Percentiles rank a stretch among this genome's conserved stretches.
Conservation (phyloP, 305 asterid species). For the Fraxinus albicans region DNA sequence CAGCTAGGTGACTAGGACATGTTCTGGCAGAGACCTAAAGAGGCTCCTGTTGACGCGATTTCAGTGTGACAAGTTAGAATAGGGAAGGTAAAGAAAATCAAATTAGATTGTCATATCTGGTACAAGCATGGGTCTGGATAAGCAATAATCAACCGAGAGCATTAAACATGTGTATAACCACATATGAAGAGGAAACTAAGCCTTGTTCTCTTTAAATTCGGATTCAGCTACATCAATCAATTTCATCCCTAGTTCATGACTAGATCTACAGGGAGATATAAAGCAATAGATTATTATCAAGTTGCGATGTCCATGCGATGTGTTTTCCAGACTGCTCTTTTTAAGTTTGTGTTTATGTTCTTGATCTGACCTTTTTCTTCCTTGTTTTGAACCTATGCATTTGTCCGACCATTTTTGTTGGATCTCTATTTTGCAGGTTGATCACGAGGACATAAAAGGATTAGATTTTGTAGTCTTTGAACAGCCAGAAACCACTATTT, state of each 20-base stretch:
- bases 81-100: background rate
- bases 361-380: background rate
- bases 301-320: background rate
- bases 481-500: slow-evolving; percentile 75
- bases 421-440: slow-evolving; percentile 51
- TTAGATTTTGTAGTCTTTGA: slow-evolving; percentile 82
- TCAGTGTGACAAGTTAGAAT: background rate
- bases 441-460: slow-evolving; percentile 58
- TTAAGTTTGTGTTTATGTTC: slow-evolving; percentile 12
- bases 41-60: background rate
- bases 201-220: background rate
- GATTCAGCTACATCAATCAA: background rate
- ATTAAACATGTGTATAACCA: background rate
- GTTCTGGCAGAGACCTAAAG: background rate
- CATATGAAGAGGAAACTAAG: background rate
- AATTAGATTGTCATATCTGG: background rate
- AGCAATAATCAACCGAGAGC: background rate
- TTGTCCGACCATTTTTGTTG: slow-evolving; percentile 13
- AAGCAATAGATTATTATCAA: background rate
- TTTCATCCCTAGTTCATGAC: background rate
- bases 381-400: slow-evolving; percentile 17
- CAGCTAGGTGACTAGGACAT: background rate
- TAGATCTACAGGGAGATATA: background rate
- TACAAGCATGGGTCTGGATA: background rate
- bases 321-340: slow-evolving; percentile 6